A percentile compares a stretch with the other conserved stretches of the same genome.
Conservation (phyloP, 169 alveolate genomes). For the Plasmodium relictum region DNA sequence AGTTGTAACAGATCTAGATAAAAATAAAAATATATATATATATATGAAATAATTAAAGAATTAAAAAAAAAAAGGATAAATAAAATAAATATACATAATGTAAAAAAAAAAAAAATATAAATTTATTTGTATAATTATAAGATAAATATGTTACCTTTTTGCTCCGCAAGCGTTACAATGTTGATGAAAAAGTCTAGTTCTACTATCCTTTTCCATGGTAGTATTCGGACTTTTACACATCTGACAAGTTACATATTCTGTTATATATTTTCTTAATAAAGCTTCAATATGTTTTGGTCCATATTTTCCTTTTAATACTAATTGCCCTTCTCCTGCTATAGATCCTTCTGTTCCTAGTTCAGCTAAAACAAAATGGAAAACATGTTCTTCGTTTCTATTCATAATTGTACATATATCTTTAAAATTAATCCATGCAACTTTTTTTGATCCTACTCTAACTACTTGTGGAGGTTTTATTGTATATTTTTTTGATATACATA, state of each 20-base stretch:
- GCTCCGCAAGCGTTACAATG: constrained; percentile 97
- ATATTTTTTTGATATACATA: constrained; percentile 91
- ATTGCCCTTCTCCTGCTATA: constrained; percentile 96
- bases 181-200: constrained; percentile 92
- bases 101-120: not conserved
- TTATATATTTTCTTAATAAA: constrained; percentile 92
- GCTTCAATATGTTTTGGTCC: constrained; percentile 95
- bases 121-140: not conserved
- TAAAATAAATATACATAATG: constrained; percentile 3
- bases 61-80: too few relatives aligned
- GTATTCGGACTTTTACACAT: constrained; percentile 96
- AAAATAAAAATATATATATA: too few relatives aligned
- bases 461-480: constrained; percentile 95
- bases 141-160: constrained; percentile 75
- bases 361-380: constrained; percentile 93
- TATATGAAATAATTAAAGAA: too few relatives aligned
- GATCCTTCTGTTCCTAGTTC: constrained; percentile 95
- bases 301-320: constrained; percentile 94
- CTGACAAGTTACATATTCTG: constrained; percentile 95
- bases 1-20: constrained; percentile 92
- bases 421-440: constrained; percentile 96
- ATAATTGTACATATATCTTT: constrained; percentile 92
- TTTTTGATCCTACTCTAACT: constrained; percentile 96
- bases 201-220: constrained; percentile 91
- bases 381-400: constrained; percentile 95